Evolutionary conservation across 441 rosid species (phyloP).

Genomic region (Omphalea diandra): DNA sequence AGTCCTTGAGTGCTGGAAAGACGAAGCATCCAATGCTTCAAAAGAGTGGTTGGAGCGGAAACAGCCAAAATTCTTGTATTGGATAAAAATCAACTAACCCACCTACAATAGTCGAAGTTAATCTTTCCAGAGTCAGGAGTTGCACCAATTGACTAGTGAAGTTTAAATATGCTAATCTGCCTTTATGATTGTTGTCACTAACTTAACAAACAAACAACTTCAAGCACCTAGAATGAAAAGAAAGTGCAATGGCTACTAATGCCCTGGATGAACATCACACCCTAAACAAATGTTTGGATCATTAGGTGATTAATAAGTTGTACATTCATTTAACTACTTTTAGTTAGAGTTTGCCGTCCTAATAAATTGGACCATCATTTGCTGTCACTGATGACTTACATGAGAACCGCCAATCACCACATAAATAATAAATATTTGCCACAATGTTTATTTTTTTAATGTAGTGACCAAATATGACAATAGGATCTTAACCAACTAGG

Average conservation of each 20-base stretch:
- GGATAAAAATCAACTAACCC: slow-evolving; percentile 10
- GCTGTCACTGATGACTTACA: not conserved
- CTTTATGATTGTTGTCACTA: not conserved
- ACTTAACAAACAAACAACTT: slow-evolving; percentile 13
- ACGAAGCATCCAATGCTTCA: slow-evolving; percentile 32
- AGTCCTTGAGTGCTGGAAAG: not conserved
- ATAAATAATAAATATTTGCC: not conserved
- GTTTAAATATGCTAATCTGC: not conserved
- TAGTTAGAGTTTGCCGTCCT: slow-evolving; percentile 5
- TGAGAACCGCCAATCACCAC: slow-evolving; percentile 16
- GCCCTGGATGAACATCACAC: not conserved
- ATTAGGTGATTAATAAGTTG: not conserved
- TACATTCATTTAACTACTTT: not conserved
- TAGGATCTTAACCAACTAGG: slow-evolving; percentile 16
- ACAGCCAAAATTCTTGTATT: not conserved
- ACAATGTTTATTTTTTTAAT: not conserved
- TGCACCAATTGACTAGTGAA: slow-evolving; percentile 2
- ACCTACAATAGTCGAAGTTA: slow-evolving; percentile 8
- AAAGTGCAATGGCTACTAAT: not conserved
- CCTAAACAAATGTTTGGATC: not conserved
- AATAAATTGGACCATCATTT: slow-evolving; percentile 16
- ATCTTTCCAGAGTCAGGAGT: not conserved
- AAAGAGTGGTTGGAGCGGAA: slow-evolving; percentile 14
- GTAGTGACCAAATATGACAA: slow-evolving; percentile 15
- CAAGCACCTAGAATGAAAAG: not conserved